Percentiles rank a stretch among this genome's conserved stretches.
Conservation (phyloP, 2,329 filamentous ascomycete species). For the Monilinia aucupariae region DNA sequence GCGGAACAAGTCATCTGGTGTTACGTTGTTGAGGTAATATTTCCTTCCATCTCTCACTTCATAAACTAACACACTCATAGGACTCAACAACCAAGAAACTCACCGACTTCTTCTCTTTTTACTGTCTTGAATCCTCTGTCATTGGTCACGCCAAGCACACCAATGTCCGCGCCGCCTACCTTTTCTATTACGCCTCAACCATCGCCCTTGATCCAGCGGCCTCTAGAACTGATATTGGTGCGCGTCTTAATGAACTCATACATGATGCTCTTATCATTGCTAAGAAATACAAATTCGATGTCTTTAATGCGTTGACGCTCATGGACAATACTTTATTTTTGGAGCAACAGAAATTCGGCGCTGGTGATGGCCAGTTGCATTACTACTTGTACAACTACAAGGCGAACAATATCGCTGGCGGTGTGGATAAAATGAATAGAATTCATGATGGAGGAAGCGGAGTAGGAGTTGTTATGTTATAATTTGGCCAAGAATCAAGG, state of each 20-base stretch:
- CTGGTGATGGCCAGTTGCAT: conserved; percentile 89
- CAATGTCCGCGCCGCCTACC: conserved; percentile 81
- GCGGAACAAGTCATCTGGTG: conserved; percentile 85
- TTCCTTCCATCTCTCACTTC: neutral
- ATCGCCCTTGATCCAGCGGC: conserved; percentile 58
- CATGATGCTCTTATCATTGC: conserved; percentile 83
- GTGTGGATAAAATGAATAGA: conserved; percentile 72
- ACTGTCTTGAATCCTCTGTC: conserved; percentile 86
- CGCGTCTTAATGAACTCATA: conserved; percentile 73
- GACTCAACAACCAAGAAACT: conserved; percentile 67
- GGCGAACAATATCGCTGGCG: conserved; percentile 76
- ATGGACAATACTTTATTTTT: conserved; percentile 94
- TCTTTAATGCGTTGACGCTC: conserved; percentile 91
- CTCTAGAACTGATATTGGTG: conserved; percentile 58
- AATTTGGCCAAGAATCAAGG: conserved; percentile 5
- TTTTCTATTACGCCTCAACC: conserved; percentile 95
- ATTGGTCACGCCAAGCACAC: conserved; percentile 76
- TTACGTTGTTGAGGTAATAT: conserved; percentile 74
- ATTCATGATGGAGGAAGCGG: conserved; percentile 78
- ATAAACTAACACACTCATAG: conserved; percentile 29
- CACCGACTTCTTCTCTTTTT: conserved; percentile 97
- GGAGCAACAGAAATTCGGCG: conserved; percentile 88
- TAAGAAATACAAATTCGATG: conserved; percentile 80
- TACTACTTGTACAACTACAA: conserved; percentile 99
- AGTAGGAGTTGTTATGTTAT: conserved; percentile 82